phyloP scores from a whole-genome alignment of 2,329 filamentous ascomycete genomes.

The Grosmannia huntii region DNA sequence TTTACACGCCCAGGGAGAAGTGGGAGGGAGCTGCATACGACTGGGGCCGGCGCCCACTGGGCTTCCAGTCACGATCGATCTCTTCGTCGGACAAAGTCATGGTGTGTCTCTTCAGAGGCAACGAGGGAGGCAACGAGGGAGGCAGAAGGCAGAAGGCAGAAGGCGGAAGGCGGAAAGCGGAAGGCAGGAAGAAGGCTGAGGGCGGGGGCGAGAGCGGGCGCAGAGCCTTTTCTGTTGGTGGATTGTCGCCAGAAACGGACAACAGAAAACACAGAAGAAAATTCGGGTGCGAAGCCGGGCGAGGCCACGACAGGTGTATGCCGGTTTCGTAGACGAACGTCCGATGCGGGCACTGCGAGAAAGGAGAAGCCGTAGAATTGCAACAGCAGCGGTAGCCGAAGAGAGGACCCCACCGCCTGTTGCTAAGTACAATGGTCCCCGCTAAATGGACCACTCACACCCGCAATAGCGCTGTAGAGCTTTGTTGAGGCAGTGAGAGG shows the following conservation, averaged over 20 bases:
- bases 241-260: background rate
- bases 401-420: background rate
- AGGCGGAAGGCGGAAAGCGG: background rate
- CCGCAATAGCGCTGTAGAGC: background rate
- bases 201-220: background rate
- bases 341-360: background rate
- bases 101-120: background rate
- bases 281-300: background rate
- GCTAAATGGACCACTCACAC: background rate
- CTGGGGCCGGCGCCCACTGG: constrained; percentile 63
- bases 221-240: background rate
- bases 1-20: background rate
- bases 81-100: constrained; percentile 45
- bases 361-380: background rate
- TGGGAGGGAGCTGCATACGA: constrained; percentile 47
- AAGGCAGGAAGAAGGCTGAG: background rate
- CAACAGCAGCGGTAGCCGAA: background rate
- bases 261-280: background rate
- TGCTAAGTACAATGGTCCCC: background rate
- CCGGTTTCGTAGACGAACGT: background rate
- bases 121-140: too few species aligned
- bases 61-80: constrained; percentile 68
- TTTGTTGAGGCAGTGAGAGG: background rate
- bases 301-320: background rate
- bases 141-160: background rate